These are phyloP conservation scores for Aspergillus transmontanensis DNA, from an alignment of 2,329 filamentous ascomycete species.

Conservation along the genomic window DNA sequence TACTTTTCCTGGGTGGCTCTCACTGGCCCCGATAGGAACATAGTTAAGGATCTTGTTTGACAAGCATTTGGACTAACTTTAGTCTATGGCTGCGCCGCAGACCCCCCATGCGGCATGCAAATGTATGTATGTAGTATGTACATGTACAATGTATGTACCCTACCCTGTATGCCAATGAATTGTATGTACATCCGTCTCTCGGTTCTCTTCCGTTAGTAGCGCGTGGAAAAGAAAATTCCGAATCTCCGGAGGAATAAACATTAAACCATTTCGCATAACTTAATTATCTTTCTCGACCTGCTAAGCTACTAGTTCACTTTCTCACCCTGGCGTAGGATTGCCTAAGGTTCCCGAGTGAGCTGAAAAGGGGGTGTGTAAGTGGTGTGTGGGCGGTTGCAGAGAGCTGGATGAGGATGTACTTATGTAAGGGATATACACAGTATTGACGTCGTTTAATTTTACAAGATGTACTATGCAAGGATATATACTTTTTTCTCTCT, in stretches of 20 bases:
- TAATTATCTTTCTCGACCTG: not conserved
- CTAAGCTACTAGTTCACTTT: not conserved
- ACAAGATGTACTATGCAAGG: not conserved
- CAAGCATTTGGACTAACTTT: not conserved
- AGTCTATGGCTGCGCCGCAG: not conserved
- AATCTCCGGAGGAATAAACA: not conserved
- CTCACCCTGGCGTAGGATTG: not conserved
- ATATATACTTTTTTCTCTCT: not conserved
- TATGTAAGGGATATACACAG: not conserved
- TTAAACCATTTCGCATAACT: not conserved
- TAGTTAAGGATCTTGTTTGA: not conserved
- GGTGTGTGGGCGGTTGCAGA: no score
- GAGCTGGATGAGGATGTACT: not conserved
- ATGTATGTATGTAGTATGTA: not conserved
- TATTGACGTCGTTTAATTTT: not conserved
- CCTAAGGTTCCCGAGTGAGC: not conserved
- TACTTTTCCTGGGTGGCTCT: not conserved
- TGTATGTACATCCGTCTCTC: not conserved
- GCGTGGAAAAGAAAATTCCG: not conserved
- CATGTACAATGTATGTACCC: not conserved
- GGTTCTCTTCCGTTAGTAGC: not conserved
- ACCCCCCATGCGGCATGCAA: conserved; percentile 1
- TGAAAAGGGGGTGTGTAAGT: not conserved
- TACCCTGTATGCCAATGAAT: not conserved
- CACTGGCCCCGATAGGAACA: not conserved